These are phyloP conservation scores for Pseudogymnoascus destructans DNA, from an alignment of 2,329 filamentous ascomycete genomes.

Conservation along the genomic window DNA sequence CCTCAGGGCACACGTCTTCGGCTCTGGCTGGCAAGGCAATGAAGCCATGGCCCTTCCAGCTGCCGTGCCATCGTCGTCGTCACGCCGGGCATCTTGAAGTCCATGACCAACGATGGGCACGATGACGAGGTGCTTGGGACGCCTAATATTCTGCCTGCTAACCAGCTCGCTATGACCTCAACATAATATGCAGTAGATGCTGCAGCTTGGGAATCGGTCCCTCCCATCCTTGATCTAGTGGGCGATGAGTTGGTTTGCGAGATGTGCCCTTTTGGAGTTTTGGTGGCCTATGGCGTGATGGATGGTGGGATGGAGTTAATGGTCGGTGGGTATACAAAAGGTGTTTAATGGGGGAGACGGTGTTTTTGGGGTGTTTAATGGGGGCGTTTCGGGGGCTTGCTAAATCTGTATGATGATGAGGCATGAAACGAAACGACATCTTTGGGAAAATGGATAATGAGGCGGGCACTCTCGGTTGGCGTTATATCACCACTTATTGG, in stretches of 20 bases:
- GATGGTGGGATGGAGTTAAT: background rate
- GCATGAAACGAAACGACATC: background rate
- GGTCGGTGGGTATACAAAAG: background rate
- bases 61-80: constrained; percentile 19
- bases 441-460: background rate
- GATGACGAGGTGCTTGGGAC: background rate
- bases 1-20: constrained; percentile 27
- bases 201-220: background rate
- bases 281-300: background rate
- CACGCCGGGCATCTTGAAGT: constrained; percentile 11
- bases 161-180: constrained; percentile 23
- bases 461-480: background rate
- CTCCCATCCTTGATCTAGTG: background rate
- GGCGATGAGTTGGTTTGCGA: background rate
- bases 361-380: background rate
- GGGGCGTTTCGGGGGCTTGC: background rate
- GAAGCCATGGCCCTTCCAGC: constrained; percentile 16
- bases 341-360: background rate
- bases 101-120: background rate
- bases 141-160: constrained; percentile 24
- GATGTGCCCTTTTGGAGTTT: background rate
- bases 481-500: background rate
- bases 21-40: constrained; percentile 13
- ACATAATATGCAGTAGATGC: background rate
- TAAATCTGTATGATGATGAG: background rate